These are phyloP conservation scores for Trichoderma erinaceum DNA, from an alignment of 495 filamentous ascomycete genomes.

Conservation along the genomic window DNA sequence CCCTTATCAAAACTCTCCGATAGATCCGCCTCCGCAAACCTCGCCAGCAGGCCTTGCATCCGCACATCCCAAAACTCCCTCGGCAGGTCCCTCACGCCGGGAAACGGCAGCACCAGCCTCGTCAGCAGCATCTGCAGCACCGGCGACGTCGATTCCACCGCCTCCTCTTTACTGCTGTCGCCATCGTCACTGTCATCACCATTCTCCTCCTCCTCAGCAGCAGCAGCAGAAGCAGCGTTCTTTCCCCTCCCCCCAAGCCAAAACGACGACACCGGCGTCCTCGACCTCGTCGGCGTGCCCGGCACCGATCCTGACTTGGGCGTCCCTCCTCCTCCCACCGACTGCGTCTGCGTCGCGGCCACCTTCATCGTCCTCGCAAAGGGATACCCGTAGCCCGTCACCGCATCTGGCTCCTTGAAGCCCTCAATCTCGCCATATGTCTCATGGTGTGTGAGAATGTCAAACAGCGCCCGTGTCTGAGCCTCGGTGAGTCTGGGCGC, in stretches of 20 bases:
- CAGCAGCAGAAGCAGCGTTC: not conserved
- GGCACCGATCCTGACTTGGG: not conserved
- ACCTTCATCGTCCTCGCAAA: conserved; percentile 28
- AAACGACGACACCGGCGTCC: conserved; percentile 8
- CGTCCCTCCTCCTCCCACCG: conserved; percentile 1
- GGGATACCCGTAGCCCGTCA: conserved; percentile 54
- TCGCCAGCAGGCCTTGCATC: conserved; percentile 40
- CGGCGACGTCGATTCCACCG: conserved; percentile 41
- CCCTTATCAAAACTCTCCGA: conserved; percentile 68
- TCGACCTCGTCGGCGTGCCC: conserved; percentile 9
- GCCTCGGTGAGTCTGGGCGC: conserved; percentile 30
- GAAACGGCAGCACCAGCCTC: conserved; percentile 49
- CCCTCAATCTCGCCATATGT: conserved; percentile 55
- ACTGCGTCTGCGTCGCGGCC: conserved; percentile 17
- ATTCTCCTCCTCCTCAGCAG: conserved; percentile 12
- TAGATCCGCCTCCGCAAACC: conserved; percentile 51
- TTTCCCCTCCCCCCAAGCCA: not conserved
- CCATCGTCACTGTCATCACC: conserved; percentile 15
- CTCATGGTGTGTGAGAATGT: conserved; percentile 60
- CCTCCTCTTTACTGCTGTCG: conserved; percentile 13
- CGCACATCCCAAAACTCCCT: conserved; percentile 51
- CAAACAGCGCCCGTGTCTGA: conserved; percentile 56
- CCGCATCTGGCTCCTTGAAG: conserved; percentile 50
- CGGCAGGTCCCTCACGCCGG: conserved; percentile 51
- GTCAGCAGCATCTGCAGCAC: conserved; percentile 53